A percentile compares a stretch with the other conserved stretches of the same genome.
Evolutionary conservation across 768 basidiomycete species (phyloP).

Genomic region (Clavulina sp.): DNA sequence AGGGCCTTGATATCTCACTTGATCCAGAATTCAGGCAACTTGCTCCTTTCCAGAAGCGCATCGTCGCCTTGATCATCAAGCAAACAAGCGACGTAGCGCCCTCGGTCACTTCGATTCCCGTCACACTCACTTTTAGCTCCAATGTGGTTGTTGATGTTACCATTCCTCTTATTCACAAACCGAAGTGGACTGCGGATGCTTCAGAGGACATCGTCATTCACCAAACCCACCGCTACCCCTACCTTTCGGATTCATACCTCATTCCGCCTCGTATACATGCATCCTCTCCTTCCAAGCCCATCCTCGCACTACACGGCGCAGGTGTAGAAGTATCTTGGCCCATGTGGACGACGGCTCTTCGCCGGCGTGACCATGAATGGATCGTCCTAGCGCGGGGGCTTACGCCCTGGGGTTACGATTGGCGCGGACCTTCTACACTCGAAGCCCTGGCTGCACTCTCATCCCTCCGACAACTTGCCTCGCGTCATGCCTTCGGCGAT

Average conservation of each 20-base stretch:
- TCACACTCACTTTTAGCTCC: no score
- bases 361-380: conserved; percentile 48
- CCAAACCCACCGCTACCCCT: conserved; percentile 5
- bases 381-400: conserved; percentile 64
- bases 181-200: neutral
- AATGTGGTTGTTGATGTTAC: no score
- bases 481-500: conserved; percentile 18
- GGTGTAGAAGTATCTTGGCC: conserved; percentile 48
- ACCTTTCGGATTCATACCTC: conserved; percentile 1
- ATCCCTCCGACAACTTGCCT: conserved; percentile 27
- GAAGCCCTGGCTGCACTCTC: conserved; percentile 52
- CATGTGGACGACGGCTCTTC: conserved; percentile 50
- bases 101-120: no score
- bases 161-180: neutral
- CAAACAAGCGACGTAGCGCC: neutral
- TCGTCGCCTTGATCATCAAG: neutral
- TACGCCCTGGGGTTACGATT: conserved; percentile 83
- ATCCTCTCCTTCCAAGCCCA: conserved; percentile 19
- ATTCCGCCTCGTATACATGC: conserved; percentile 2
- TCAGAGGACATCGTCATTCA: neutral
- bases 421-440: conserved; percentile 68
- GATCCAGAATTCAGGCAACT: neutral
- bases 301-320: conserved; percentile 65
- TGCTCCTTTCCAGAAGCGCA: neutral
- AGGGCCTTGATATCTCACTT: neutral